These are phyloP conservation scores for Chrysoporthe puriensis DNA, from an alignment of 2,329 filamentous ascomycete genomes.

Conservation along the genomic window DNA sequence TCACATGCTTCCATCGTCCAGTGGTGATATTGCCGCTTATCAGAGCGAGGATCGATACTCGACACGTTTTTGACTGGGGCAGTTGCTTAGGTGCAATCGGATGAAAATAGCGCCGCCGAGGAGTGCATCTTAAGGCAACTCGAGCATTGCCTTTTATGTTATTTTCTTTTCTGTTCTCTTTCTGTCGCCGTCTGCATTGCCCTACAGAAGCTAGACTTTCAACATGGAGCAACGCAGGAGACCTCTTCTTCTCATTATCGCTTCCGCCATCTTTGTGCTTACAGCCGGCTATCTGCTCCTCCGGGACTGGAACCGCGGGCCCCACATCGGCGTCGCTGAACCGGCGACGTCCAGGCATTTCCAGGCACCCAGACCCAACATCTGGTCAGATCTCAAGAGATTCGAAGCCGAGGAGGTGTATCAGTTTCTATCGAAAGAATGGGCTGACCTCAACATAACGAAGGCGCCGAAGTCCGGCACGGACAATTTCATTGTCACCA, in stretches of 20 bases:
- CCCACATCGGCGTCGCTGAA: background rate
- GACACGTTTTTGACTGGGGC: background rate
- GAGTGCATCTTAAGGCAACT: background rate
- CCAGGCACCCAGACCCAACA: conserved; percentile 45
- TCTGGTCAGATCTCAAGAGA: conserved; percentile 46
- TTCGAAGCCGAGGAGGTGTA: conserved; percentile 49
- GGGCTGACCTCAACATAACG: conserved; percentile 50
- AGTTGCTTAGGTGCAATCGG: background rate
- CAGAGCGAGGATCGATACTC: background rate
- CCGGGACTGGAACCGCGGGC: background rate
- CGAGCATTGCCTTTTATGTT: background rate
- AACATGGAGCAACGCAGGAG: conserved; percentile 19
- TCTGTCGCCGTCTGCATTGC: background rate
- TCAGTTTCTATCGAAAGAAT: conserved; percentile 45
- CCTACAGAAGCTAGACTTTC: background rate
- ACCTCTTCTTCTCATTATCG: background rate
- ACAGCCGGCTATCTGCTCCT: conserved; percentile 12
- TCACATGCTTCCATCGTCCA: background rate
- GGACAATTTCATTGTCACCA: conserved; percentile 51
- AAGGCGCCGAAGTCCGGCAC: conserved; percentile 41
- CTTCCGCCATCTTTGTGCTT: conserved; percentile 9
- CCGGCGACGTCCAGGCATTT: conserved; percentile 16
- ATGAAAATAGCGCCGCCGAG: background rate
- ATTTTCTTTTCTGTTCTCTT: background rate
- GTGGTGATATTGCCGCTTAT: conserved; percentile 3